A percentile compares a stretch with the other conserved stretches of the same genome.
Evolutionary conservation across 164 flowering plant species (phyloP).

Genomic region (Buxus sempervirens): DNA sequence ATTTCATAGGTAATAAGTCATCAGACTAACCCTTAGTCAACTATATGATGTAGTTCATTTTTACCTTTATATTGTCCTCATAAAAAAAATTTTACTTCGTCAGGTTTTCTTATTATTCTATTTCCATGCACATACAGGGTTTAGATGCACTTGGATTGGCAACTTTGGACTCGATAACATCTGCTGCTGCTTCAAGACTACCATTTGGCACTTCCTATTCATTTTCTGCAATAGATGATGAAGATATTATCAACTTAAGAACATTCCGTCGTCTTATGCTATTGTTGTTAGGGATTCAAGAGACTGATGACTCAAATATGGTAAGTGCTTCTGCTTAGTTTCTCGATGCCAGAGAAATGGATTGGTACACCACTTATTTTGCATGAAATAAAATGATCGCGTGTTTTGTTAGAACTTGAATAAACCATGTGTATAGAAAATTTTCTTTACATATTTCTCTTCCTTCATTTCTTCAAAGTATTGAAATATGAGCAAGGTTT

Average conservation of each 20-base stretch:
- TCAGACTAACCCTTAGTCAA: too few relatives aligned
- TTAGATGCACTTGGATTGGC: constrained; percentile 87
- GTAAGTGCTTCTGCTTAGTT: constrained; percentile 24
- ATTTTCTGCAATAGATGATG: constrained; percentile 45
- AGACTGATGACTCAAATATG: constrained; percentile 19
- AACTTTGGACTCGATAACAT: constrained; percentile 49
- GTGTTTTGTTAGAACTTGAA: too few relatives aligned
- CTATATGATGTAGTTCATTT: neutral
- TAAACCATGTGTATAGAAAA: too few relatives aligned
- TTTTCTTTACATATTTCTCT: too few relatives aligned
- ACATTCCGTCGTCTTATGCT: constrained; percentile 59
- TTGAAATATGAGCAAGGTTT: too few relatives aligned
- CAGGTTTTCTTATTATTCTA: neutral
- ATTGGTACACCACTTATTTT: too few relatives aligned
- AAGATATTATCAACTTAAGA: constrained; percentile 66
- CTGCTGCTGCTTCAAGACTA: constrained; percentile 34
- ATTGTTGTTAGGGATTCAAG: constrained; percentile 50
- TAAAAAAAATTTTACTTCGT: too few relatives aligned
- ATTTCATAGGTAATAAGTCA: too few relatives aligned
- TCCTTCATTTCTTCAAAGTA: too few relatives aligned
- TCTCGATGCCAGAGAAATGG: too few relatives aligned
- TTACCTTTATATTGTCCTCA: too few relatives aligned
- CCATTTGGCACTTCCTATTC: constrained; percentile 44
- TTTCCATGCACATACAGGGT: constrained; percentile 47
- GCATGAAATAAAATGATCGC: too few relatives aligned